These are phyloP conservation scores for Leccinum uliginosum DNA, from an alignment of 768 basidiomycete species.

Conservation along the genomic window DNA sequence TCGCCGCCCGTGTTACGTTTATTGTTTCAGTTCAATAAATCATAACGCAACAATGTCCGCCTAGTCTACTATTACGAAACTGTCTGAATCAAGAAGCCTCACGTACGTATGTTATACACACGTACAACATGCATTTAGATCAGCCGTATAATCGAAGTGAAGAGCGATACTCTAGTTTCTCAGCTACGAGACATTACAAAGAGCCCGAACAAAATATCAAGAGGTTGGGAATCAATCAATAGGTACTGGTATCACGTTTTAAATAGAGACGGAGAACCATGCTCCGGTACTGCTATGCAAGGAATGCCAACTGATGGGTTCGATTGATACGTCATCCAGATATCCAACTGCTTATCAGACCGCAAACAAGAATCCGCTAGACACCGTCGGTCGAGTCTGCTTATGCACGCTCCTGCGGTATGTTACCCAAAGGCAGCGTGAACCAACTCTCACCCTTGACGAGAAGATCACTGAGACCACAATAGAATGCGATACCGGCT, in stretches of 20 bases:
- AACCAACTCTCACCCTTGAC: constrained; percentile 37
- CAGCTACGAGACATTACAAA: constrained; percentile 1
- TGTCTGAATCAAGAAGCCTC: neutral
- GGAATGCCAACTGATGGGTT: constrained; percentile 1
- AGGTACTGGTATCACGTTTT: neutral
- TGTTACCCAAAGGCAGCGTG: constrained; percentile 36
- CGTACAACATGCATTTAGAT: neutral
- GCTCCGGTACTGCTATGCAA: neutral
- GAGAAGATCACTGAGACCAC: constrained; percentile 40
- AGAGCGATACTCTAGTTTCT: neutral
- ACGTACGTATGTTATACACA: too few relatives aligned
- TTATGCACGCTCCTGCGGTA: constrained; percentile 10
- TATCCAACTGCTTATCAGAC: neutral
- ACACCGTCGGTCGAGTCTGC: neutral
- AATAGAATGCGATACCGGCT: constrained; percentile 45
- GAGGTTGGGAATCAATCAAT: neutral
- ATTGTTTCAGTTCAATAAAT: neutral
- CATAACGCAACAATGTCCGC: neutral
- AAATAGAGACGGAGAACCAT: neutral
- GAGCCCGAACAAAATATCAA: constrained; percentile 2
- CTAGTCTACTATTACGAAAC: neutral
- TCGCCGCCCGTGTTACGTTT: neutral
- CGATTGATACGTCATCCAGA: neutral
- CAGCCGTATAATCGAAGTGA: neutral
- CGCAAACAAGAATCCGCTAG: neutral